Evolutionary conservation across 257 asterid genomes (phyloP), one percentile per base, ranked within the genome.

Genomic region (Eucommia ulmoides): DNA sequence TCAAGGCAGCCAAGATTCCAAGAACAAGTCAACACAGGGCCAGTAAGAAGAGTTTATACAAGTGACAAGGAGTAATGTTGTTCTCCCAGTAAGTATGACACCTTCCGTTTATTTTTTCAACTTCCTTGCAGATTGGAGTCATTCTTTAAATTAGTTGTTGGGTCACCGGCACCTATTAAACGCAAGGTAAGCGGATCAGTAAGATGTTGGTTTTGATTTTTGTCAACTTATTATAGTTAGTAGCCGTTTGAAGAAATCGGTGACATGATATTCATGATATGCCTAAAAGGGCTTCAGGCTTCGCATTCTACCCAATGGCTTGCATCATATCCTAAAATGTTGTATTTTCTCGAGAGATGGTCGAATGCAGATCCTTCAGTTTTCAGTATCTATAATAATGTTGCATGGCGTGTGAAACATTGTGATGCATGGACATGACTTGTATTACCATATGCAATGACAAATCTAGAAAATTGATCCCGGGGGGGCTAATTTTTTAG

Each of bases 41-140:
- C 69, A 96, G 99, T 86, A 86, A 46, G 82, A 50, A 41, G 53
- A 55, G 25, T 56, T 53, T 48, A 56, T 33, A 38, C 20, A 33
- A 42, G 52, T 29, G 17, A 45, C 49, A 26, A 58, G 38, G 24
- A 41, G 24, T 58, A 29, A n/a, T n/a, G n/a, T n/a, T n/a, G n/a
- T n/a, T n/a, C n/a, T n/a, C n/a, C n/a, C n/a, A n/a, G 22, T 48
- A 22, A 42, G 22, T 38, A 29, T 5, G 8, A 29, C 38, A 5
- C 12, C 38, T 29, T 29, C 12, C 12, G 38, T 41, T 65, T 60
- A 33, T 58, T 24, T 20, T 50, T 59, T n/a, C n/a, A n/a, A n/a
- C n/a, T n/a, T n/a, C n/a, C n/a, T n/a, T n/a, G 63, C 96, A 91
- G 99, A 75, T 62, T 86, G 56, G 99, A 91, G 49, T 91, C 99